Percentiles rank a stretch among this genome's conserved stretches.
phyloP scores from a whole-genome alignment of 163 green algal genomes.

The Trebouxia gelatinosa region DNA sequence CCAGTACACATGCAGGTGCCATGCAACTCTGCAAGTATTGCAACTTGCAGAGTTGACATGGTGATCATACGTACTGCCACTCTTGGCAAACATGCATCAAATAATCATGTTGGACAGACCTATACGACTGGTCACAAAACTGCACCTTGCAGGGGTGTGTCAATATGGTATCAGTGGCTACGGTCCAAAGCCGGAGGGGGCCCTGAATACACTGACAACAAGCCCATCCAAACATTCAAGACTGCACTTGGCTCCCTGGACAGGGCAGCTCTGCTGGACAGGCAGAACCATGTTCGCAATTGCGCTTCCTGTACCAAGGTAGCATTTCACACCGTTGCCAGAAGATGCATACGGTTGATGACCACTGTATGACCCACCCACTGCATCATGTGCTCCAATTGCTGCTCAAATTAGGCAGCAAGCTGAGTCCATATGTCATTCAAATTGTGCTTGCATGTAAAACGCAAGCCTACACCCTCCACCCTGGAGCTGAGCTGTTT shows the following conservation, averaged over 20 bases:
- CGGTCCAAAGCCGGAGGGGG: not conserved
- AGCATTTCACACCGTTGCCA: slow-evolving; percentile 2
- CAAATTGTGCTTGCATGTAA: too few species aligned
- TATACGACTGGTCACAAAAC: too few species aligned
- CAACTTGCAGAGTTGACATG: too few species aligned
- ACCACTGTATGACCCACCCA: too few species aligned
- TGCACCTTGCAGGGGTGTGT: slow-evolving; percentile 25
- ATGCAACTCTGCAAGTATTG: not conserved
- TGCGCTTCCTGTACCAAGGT: slow-evolving; percentile 12
- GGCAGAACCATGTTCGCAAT: slow-evolving; percentile 23
- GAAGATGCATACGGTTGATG: too few species aligned
- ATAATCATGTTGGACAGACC: not conserved
- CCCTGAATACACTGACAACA: slow-evolving; percentile 19
- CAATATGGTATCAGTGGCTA: slow-evolving; percentile 27
- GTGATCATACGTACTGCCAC: too few species aligned
- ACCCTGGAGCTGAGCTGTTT: too few species aligned
- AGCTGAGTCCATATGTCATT: too few species aligned
- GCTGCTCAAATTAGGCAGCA: too few species aligned
- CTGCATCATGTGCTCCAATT: too few species aligned
- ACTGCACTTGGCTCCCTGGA: not conserved
- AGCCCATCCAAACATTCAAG: not conserved
- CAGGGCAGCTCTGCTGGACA: slow-evolving; percentile 29
- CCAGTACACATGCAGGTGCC: not conserved
- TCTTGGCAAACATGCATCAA: not conserved
- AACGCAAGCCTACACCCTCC: too few species aligned